These are phyloP conservation scores for Colletotrichum lini DNA, from an alignment of 2,329 filamentous ascomycete species.

Conservation along the genomic window DNA sequence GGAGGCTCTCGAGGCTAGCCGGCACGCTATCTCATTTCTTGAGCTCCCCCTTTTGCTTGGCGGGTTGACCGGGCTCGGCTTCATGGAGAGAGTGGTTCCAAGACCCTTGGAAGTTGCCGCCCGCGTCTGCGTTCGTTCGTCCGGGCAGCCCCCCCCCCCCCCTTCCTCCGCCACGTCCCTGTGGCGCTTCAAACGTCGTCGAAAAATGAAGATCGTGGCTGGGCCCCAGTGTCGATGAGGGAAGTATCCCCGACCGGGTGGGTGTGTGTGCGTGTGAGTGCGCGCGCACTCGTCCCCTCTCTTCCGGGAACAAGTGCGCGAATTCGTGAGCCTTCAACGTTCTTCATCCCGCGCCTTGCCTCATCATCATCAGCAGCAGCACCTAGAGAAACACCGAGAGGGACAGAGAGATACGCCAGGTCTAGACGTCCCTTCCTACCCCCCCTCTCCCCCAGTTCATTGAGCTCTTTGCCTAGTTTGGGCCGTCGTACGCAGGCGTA, in stretches of 20 bases:
- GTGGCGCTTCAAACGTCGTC: slow-evolving; percentile 27
- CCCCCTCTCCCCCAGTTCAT: slow-evolving; percentile 12
- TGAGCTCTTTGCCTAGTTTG: slow-evolving; percentile 40
- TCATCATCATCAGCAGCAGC: not conserved
- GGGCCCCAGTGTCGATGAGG: slow-evolving; percentile 3
- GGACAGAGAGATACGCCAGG: slow-evolving; percentile 27
- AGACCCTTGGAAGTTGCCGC: no score
- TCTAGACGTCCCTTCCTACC: not conserved
- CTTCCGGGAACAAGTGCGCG: slow-evolving; percentile 9
- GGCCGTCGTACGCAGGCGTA: slow-evolving; percentile 11
- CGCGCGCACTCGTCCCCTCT: slow-evolving; percentile 8
- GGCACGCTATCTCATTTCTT: slow-evolving; percentile 29
- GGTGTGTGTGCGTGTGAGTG: not conserved
- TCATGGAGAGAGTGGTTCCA: slow-evolving; percentile 6
- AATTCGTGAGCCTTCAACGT: slow-evolving; percentile 6
- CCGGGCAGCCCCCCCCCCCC: not conserved
- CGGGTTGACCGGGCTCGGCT: slow-evolving; percentile 25
- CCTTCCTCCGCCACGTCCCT: not conserved
- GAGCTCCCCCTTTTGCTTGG: slow-evolving; percentile 30
- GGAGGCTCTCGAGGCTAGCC: slow-evolving; percentile 32
- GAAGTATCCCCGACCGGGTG: slow-evolving; percentile 28
- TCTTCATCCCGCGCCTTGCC: slow-evolving; percentile 25
- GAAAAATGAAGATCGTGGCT: slow-evolving; percentile 32
- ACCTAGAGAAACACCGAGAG: not conserved
- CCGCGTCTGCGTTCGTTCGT: no score